phyloP scores from a whole-genome alignment of 1,139 yeast species.

The Saccharomycopsis crataegensis region DNA sequence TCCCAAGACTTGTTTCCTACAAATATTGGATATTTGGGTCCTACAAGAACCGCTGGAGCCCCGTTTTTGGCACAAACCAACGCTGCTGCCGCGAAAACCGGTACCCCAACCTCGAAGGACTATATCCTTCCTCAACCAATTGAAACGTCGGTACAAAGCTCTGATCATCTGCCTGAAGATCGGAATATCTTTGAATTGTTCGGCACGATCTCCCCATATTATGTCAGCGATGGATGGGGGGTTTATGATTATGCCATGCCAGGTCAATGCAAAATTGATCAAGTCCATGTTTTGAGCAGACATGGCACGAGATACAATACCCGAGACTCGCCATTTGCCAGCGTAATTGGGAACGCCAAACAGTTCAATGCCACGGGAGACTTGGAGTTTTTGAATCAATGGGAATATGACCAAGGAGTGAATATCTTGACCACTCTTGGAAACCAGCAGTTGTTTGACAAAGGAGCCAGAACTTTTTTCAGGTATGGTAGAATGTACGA shows the following conservation, averaged over 20 bases:
- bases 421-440: conserved; percentile 21
- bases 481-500: conserved; percentile 21
- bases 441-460: conserved; percentile 22
- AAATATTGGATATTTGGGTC: conserved; percentile 20
- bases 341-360: conserved; percentile 2
- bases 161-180: conserved; percentile 16
- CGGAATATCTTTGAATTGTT: conserved; percentile 35
- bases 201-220: conserved; percentile 44
- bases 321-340: neutral
- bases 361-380: conserved; percentile 18
- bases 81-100: conserved; percentile 19
- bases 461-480: conserved; percentile 21
- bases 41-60: conserved; percentile 21
- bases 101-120: conserved; percentile 5
- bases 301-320: conserved; percentile 47
- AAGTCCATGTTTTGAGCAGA: conserved; percentile 40
- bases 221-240: conserved; percentile 40
- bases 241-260: conserved; percentile 36
- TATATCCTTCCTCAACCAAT: conserved; percentile 20
- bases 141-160: conserved; percentile 20
- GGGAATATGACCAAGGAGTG: conserved; percentile 20
- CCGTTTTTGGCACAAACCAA: conserved; percentile 22
- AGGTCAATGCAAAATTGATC: conserved; percentile 35
- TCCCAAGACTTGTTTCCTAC: conserved; percentile 6
- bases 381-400: conserved; percentile 19